Evolutionary conservation across 2,329 filamentous ascomycete genomes (phyloP), one percentile per base, ranked within the genome.

Genomic region (Phaeosphaeria sp.): DNA sequence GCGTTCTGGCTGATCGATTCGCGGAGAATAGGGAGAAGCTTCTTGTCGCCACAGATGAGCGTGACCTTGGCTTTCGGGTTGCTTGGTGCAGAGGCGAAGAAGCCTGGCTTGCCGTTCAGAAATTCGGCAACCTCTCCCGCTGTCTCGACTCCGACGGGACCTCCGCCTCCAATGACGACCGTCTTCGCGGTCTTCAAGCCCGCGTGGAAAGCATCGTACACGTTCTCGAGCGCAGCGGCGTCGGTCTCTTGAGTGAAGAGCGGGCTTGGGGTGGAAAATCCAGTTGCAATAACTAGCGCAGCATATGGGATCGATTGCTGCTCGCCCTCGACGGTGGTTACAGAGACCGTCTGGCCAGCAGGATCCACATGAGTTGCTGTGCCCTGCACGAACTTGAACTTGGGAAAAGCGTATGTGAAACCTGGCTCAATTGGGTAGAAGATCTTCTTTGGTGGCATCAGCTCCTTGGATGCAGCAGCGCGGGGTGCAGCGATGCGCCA

Each of bases 221-320:
- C 65, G 5, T 66, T 60, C 46, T 74, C 62, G 30, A 74, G 63
- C 3, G 62, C 65, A 8, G 65, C 60, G 39, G 63, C 61, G 39
- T 68, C 67, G 21, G 79, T 80, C 1, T 60, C 56, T 9, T 80
- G 73, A 13, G 82, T 83, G 49, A 83, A 76, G 2, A 81, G 70
- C 0, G 82, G 78, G 8, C 80, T 79, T 0, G 78, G 73, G 1
- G 84, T 83, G 15, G 73, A 78, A 22, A 83, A 79, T 2, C 85
- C 85, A 1, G 84, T 85, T 2, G 84, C 84, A 61, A 87, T 83
- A 42, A 87, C 77, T 8, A 87, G 79, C 13, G 83, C 80, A 52
- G 83, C 79, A 67, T 84, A 87, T 5, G 77, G 66, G 24, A 87
- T 66, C 8, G 62, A 65, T 45, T 66, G 65, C 43, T 71, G 67